Evolutionary conservation across 345 rosid genomes (phyloP), one percentile per base, ranked within the genome.

Genomic region (Eucalyptus tenuipes): DNA sequence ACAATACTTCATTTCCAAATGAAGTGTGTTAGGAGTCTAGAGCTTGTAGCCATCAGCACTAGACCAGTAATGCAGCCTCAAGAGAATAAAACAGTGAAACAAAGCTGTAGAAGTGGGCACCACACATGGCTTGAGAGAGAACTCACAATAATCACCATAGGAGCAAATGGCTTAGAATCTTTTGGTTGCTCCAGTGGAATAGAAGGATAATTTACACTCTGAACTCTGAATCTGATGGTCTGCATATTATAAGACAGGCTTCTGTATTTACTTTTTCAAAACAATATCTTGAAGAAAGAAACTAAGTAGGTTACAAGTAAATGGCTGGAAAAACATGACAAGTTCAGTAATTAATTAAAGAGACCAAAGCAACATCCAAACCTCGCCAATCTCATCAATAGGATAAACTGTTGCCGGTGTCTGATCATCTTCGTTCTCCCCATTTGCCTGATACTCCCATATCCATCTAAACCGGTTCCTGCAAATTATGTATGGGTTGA

Each of bases 81-180:
- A 75, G 42, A 86, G 66, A 89, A 48, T 42, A 59, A 50, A 75
- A 75, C 16, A 75, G 7, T 18, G 68, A 86, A 86, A 64, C 84
- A 33, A 44, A 59, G 42, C 24, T 86, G 42, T 42, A 7, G 44
- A 48, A 45, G 49, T 85, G 75, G 45, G 88, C 87, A 37, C 86
- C 61, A 33, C 1, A 3, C 15, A 12, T 10, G 17, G n/a, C n/a
- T 49, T 86, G 29, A 86, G 64, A 40, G 87, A 61, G 86, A 80
- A 93, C 99, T 95, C 93, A 97, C 98, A 47, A 92, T 92, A 87
- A 97, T 88, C 91, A 95, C 94, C 99, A 96, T 96, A 48, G 98
- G 96, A 86, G 98, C 96, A 93, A 97, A 96, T 89, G 99, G 97
- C 91, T 96, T 96, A 47, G 94, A 88, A 81, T 91, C 90, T 37